Base-by-base conservation (phyloP, 164 flowering plant species). In the Nelumbo lutea region DNA sequence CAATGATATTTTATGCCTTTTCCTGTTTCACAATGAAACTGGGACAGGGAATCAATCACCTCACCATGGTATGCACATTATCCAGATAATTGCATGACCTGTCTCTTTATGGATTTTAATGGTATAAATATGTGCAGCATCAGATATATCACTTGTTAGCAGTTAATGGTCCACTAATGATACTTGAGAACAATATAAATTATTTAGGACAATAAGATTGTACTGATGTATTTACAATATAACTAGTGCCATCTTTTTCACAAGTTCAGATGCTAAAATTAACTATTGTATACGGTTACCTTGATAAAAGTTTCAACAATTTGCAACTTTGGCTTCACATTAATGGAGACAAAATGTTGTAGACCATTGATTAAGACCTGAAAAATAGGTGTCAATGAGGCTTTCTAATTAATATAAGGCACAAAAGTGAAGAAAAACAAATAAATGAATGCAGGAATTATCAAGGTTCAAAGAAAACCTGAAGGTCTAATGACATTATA, bases 341-440 rank as follows among this genome's bases (percentile, higher is more conserved):
- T 83, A 8, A 71, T 59, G 4, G 96, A 69, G 61, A 81, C 87
- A 74, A 95, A 88, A 79, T 90, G 97, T 66, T 87, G 88, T 11
- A 92, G 83, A 52, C 99, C 98, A 69, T 92, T 92, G 74, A 95
- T 95, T 63, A 92, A 80, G 67, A 90, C 98, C 98, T 95, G 88
- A 76, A 79, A 8, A 40, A 46, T 38, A 59, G n/a, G 38, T 9
- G 68, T 66, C 53, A 62, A 27, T 55, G 41, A 60, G 42, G 7
- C 62, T 5, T 65, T 14, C 53, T 15, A 42, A 51, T 4, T 50
- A 2, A 59, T 39, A 41, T 7, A 51, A 40, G 44, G 40, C 1
- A 64, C 11, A 67, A 7, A 59, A 69, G 39, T 3, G 64, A n/a
- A 71, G 27, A 63, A n/a, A 3, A 15, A 43, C 46, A 10, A 15